Base-by-base conservation (phyloP, 495 filamentous ascomycete species). In the Apodospora peruviana region DNA sequence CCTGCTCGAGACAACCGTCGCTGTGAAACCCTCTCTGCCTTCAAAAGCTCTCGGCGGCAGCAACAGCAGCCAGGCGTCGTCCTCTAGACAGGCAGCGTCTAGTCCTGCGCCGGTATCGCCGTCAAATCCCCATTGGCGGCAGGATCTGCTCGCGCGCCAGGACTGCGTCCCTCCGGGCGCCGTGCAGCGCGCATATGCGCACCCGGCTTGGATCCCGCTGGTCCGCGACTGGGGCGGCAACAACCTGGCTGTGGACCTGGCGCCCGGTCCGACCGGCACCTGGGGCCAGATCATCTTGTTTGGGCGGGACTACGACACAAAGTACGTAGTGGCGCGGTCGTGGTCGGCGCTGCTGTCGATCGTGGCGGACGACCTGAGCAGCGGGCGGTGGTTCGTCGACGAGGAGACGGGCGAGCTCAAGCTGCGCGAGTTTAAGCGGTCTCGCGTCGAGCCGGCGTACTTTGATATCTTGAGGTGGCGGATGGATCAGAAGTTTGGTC, bases 211-310 rank as follows among this genome's bases (percentile, higher is more conserved):
- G 93, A 95, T 99, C 54, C 93, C 93, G 24, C 75, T 99, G 24
- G 91, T 88, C 19, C 86, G 93, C 46, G 93, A 99, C 65, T 99
- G 93, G 93, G 93, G 93, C 58, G 93, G 93, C 57, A 99, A 99
- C 77, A 89, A 91, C 71, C 74, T 99, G 58, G 90, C 90, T 12
- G 82, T 96, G 25, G 93, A 99, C 67, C 78, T 99, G 40, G 90
- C 94, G 18, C 93, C 93, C 29, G 94, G 93, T 2, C 88, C 93
- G 2, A 79, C 80, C 14, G 93, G 93, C 18, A 82, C 80, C 67
- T 99, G 93, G 91, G 93, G 93, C 40, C 93, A 99, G 60, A 79
- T 99, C 41, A 95, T 99, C 56, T 79, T 99, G 37, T 95, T 95
- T 53, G 93, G 93, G 34, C 87, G 93, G 20, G 93, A 99, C 68